Conservation (phyloP, 192 early-diverging fungal genomes). For the Funneliformis mosseae region DNA sequence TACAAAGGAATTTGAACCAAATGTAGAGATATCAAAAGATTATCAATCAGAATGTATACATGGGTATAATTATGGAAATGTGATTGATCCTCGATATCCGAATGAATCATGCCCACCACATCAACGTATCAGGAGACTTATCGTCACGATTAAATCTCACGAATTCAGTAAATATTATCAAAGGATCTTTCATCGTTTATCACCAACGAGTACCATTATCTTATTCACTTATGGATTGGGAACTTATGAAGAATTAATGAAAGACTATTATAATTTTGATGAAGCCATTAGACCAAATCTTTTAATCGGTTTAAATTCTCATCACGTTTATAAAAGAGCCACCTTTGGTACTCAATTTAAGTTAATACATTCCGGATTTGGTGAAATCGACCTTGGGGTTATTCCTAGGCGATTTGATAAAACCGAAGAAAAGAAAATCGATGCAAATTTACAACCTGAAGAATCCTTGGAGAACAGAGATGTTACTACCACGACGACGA, state of each 20-base stretch:
- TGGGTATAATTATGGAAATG: background rate
- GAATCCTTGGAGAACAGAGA: too few species aligned
- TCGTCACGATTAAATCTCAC: background rate
- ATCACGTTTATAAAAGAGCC: constrained; percentile 1
- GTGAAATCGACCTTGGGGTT: constrained; percentile 19
- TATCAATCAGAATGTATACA: constrained; percentile 9
- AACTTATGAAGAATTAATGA: constrained; percentile 21
- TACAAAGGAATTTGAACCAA: background rate
- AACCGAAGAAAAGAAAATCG: background rate
- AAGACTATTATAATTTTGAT: background rate
- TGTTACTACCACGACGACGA: too few species aligned
- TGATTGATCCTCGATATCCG: background rate
- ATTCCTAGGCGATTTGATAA: background rate
- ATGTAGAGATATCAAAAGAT: background rate
- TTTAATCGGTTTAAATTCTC: background rate
- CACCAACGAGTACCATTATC: constrained; percentile 16
- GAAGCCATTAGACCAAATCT: constrained; percentile 12
- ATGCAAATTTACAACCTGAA: background rate
- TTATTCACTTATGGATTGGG: constrained; percentile 19
- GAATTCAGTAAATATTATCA: constrained; percentile 6
- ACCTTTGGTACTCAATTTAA: background rate
- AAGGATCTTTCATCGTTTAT: constrained; percentile 16
- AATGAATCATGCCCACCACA: background rate
- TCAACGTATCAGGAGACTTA: background rate
- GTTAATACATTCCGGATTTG: background rate